Evolutionary conservation across 768 basidiomycete species (phyloP).

Genomic region (Favolaschia claudopus): DNA sequence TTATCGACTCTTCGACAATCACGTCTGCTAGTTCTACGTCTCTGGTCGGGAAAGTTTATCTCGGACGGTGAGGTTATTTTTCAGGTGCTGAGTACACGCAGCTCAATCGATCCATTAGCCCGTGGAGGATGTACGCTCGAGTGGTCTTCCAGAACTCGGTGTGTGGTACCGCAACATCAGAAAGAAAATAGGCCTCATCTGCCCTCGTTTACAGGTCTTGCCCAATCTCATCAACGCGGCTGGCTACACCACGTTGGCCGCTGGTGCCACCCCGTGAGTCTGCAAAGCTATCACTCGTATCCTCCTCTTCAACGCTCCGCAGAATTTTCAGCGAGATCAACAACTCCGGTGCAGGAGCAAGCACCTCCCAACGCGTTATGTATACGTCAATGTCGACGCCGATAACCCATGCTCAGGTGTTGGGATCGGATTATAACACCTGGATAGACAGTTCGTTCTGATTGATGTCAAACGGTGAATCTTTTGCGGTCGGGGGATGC

Average conservation of each 20-base stretch:
- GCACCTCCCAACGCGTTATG: conserved; percentile 30
- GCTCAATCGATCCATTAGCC: not conserved
- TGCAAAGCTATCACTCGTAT: not conserved
- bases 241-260: conserved; percentile 36
- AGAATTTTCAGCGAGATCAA: conserved; percentile 34
- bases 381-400: conserved; percentile 29
- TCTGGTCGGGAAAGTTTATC: conserved; percentile 31
- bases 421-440: conserved; percentile 29
- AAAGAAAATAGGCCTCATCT: too few relatives aligned
- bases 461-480: too few relatives aligned
- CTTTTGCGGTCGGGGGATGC: too few relatives aligned
- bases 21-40: conserved; percentile 26
- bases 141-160: conserved; percentile 37
- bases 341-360: conserved; percentile 36
- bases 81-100: not conserved
- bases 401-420: conserved; percentile 30
- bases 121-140: conserved; percentile 29
- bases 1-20: conserved; percentile 35
- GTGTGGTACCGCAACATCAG: not conserved
- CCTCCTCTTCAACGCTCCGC: not conserved
- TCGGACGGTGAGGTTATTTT: conserved; percentile 22
- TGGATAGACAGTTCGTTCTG: conserved; percentile 30
- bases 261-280: conserved; percentile 32
- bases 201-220: too few relatives aligned
- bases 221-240: conserved; percentile 32